Evolutionary conservation across 2,329 filamentous ascomycete species (phyloP).

Genomic region (Trichoderma gracile): DNA sequence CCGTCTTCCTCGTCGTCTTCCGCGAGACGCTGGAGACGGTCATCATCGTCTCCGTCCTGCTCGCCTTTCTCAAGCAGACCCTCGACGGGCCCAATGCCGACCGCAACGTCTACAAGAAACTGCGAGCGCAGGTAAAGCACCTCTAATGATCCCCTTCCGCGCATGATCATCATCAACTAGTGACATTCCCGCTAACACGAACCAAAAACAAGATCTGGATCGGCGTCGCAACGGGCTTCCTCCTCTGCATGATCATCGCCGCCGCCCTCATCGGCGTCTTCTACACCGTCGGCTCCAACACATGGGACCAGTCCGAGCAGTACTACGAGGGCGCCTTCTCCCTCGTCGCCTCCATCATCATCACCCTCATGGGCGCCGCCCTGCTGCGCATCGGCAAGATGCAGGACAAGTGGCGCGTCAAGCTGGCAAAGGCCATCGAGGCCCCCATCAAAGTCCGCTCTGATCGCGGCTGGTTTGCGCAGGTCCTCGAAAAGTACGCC

Average conservation of each 20-base stretch:
- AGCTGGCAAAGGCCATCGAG: conserved; percentile 71
- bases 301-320: conserved; percentile 68
- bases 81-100: conserved; percentile 65
- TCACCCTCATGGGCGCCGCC: conserved; percentile 77
- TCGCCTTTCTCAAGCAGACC: conserved; percentile 82
- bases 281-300: conserved; percentile 65
- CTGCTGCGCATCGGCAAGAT: conserved; percentile 80
- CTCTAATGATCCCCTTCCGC: too few relatives aligned
- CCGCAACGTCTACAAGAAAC: conserved; percentile 62
- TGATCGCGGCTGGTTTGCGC: conserved; percentile 53
- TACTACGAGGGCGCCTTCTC: conserved; percentile 81
- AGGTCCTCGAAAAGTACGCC: conserved; percentile 72
- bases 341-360: conserved; percentile 74
- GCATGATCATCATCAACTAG: too few relatives aligned
- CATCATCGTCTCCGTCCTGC: conserved; percentile 83
- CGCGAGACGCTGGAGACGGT: conserved; percentile 80
- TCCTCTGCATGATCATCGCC: conserved; percentile 66
- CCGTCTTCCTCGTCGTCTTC: conserved; percentile 88
- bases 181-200: neutral
- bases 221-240: conserved; percentile 62
- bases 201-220: conserved; percentile 55
- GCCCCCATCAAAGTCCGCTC: conserved; percentile 45
- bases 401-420: conserved; percentile 83
- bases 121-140: conserved; percentile 64
- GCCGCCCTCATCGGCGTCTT: conserved; percentile 71